Base-by-base conservation (phyloP, 306 rosid species). In the Gastrolobium villosum region DNA sequence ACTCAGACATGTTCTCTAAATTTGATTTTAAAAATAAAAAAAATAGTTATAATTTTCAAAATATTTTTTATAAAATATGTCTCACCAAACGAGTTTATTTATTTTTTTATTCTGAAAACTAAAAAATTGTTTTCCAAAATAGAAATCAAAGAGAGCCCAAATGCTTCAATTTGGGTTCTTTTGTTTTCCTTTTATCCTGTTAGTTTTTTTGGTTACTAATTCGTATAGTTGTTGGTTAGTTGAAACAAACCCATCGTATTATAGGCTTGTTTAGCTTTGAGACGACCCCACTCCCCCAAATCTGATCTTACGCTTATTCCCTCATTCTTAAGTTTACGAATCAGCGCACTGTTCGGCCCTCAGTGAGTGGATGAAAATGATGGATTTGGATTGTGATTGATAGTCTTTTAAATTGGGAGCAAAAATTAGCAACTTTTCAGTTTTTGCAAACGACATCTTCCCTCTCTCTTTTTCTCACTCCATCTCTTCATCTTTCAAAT, bases 201-300 rank as follows among this genome's bases (percentile, higher is more conserved):
- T 46, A 36, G 28, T 10, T 14, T 64, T 74, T 34, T 26, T 30
- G 20, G 20, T 45, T 41, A 55, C 69, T 26, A 65, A 54, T 82
- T 57, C 76, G 37, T 65, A 20, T 65, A 63, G 72, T 78, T 31
- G 77, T 72, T 72, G 80, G 67, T 78, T 78, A 65, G 86, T 72
- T 83, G 61, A 73, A 78, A 57, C 77, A 49, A 66, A 57, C 62
- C 65, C 77, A 73, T 59, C 80, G 26, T 20, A 20, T 43, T 83
- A 43, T 26, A 2, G 44, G 46, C 15, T 77, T 49, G 72, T 59
- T 40, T 78, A 66, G 0, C 60, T 60, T 39, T 40, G 8, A 10
- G 30, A 68, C 45, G 46, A 60, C 75, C 76, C 76, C 41, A 57
- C 66, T 20, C 26, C 26, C 26, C 26, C 26, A 0, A 48, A 30